A percentile compares a stretch with the other conserved stretches of the same genome.
These are phyloP conservation scores for Euphrasia arctica DNA, from an alignment of 305 asterid species.

Conservation along the genomic window DNA sequence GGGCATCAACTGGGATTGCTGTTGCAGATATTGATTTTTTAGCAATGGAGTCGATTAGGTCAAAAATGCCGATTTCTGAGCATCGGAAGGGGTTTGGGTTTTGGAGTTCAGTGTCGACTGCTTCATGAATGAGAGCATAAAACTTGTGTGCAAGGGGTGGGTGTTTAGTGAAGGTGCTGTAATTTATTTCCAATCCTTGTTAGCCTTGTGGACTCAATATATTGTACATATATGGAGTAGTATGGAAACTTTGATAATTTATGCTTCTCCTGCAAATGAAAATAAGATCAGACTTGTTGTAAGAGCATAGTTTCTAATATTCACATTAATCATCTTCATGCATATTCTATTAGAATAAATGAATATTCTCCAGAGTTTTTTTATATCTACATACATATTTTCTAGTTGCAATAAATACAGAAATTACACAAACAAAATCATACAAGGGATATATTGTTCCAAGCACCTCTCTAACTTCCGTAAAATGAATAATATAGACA, in stretches of 20 bases:
- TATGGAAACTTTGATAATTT: neutral
- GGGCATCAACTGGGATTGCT: constrained; percentile 70
- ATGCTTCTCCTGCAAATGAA: neutral
- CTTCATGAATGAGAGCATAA: constrained; percentile 30
- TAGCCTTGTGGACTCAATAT: neutral
- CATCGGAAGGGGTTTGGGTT: constrained; percentile 79
- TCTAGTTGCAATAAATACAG: constrained; percentile 8
- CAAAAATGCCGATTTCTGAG: constrained; percentile 82
- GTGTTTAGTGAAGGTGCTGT: constrained; percentile 8
- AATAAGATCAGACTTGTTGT: neutral
- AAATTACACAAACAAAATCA: neutral
- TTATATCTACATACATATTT: constrained; percentile 8
- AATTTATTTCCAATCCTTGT: neutral
- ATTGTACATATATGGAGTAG: no score
- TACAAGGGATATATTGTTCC: constrained; percentile 13
- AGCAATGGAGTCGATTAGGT: constrained; percentile 57
- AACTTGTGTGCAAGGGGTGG: neutral
- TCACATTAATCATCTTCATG: neutral
- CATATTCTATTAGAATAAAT: neutral
- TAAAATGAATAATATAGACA: no score
- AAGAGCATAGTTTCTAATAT: constrained; percentile 4
- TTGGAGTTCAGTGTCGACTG: constrained; percentile 54
- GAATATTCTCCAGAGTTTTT: constrained; percentile 11
- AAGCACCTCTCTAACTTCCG: constrained; percentile 8
- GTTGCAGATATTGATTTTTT: constrained; percentile 81